Percentiles rank a stretch among this genome's conserved stretches.
These are phyloP conservation scores for Lunasporangiospora selenospora DNA, from an alignment of 192 early-diverging fungal species.

Conservation along the genomic window DNA sequence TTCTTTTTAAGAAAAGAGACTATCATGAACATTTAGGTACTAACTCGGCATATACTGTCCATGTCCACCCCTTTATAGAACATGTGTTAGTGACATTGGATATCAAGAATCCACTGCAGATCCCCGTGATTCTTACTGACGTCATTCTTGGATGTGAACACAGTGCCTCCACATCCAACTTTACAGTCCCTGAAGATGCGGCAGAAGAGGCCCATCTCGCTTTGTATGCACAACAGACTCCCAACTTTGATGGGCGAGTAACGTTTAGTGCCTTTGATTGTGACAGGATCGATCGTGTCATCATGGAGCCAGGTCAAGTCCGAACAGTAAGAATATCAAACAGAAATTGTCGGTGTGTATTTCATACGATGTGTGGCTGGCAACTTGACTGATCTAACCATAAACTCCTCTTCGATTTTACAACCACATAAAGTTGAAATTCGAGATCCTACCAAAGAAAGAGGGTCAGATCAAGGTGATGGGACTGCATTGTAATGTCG, in stretches of 20 bases:
- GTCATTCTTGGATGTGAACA: slow-evolving; percentile 65
- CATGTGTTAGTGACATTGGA: slow-evolving; percentile 70
- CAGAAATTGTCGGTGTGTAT: background rate
- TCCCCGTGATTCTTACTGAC: slow-evolving; percentile 69
- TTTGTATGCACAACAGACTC: slow-evolving; percentile 31
- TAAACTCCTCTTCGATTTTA: background rate
- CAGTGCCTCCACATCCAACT: slow-evolving; percentile 23
- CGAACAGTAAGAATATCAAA: slow-evolving; percentile 2
- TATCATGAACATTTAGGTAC: background rate
- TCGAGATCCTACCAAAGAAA: slow-evolving; percentile 73
- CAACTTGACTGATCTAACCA: background rate
- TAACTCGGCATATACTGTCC: no score
- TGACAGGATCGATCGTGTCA: slow-evolving; percentile 50
- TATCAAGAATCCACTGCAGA: slow-evolving; percentile 76
- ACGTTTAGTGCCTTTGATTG: slow-evolving; percentile 64
- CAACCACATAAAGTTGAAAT: slow-evolving; percentile 56
- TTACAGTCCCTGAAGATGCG: slow-evolving; percentile 22
- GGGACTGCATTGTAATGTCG: slow-evolving; percentile 81
- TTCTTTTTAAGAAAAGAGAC: background rate
- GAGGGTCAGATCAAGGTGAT: slow-evolving; percentile 76
- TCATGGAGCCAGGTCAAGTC: slow-evolving; percentile 34
- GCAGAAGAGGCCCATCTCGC: slow-evolving; percentile 47
- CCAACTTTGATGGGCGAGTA: slow-evolving; percentile 29
- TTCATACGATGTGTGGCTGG: no score
- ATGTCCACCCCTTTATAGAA: slow-evolving; percentile 57